Percentiles rank a stretch among this genome's conserved stretches.
These are phyloP conservation scores for Triticum monococcum DNA, from an alignment of 176 grass and related monocot genomes.

Conservation along the genomic window DNA sequence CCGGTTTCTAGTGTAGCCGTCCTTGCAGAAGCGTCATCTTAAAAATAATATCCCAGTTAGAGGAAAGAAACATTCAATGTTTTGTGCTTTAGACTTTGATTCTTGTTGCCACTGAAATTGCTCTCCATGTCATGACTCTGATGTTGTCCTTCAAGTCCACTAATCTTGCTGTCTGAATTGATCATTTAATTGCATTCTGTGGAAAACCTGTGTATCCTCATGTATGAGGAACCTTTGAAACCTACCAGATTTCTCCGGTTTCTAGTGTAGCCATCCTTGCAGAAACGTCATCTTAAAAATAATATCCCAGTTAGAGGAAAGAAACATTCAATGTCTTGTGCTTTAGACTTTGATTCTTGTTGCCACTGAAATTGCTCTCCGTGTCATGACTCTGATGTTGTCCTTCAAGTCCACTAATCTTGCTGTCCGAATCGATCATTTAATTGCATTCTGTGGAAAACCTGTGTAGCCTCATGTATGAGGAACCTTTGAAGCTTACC, in stretches of 20 bases:
- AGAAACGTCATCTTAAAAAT: neutral
- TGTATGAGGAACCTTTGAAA: neutral
- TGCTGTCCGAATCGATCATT: neutral
- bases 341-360: no score
- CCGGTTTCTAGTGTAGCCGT: slow-evolving; percentile 4
- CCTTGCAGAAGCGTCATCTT: neutral
- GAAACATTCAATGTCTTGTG: no score
- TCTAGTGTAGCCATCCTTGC: neutral
- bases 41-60: neutral
- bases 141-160: no score
- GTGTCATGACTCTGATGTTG: neutral
- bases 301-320: neutral
- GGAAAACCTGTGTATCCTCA: no score
- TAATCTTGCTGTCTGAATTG: no score
- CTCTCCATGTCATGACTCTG: neutral
- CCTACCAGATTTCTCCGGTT: neutral
- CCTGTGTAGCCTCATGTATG: neutral
- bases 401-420: neutral
- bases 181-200: no score
- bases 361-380: no score
- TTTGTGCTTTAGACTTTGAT: slow-evolving; percentile 4
- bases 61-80: neutral
- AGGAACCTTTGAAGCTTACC: neutral
- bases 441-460: neutral
- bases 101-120: neutral